phyloP scores from a whole-genome alignment of 2,329 filamentous ascomycete genomes.

The Albifimbria verrucaria region DNA sequence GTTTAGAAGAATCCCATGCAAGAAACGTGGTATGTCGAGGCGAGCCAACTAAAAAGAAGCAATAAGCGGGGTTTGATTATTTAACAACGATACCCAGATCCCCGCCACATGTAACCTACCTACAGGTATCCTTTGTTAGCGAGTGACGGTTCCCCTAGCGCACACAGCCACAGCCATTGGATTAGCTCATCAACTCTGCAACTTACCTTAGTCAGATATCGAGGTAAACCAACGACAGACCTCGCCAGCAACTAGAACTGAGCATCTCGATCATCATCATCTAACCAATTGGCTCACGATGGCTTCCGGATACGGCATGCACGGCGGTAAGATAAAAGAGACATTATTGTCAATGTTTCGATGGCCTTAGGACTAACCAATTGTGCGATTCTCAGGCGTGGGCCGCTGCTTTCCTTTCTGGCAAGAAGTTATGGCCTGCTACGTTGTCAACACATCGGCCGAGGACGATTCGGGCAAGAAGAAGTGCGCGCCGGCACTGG shows the following conservation, averaged over 20 bases:
- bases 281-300: constrained; percentile 45
- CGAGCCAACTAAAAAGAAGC: background rate
- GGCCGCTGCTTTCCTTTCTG: constrained; percentile 97
- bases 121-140: no score
- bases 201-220: background rate
- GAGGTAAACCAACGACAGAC: background rate
- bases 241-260: background rate
- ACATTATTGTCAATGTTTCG: no score
- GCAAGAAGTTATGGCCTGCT: constrained; percentile 98
- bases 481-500: constrained; percentile 80
- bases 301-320: constrained; percentile 80
- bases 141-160: no score
- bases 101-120: no score
- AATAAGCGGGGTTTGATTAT: background rate
- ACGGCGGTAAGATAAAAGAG: constrained; percentile 77
- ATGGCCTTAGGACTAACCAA: no score
- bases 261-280: constrained; percentile 18
- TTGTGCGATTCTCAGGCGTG: constrained; percentile 43
- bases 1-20: background rate
- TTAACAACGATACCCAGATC: no score
- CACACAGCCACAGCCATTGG: no score
- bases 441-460: constrained; percentile 84
- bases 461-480: constrained; percentile 78
- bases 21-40: background rate
- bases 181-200: background rate